Percentiles rank a stretch among this genome's conserved stretches.
phyloP scores from a whole-genome alignment of 2,329 filamentous ascomycete species.

The Paramyrothecium roridum region DNA sequence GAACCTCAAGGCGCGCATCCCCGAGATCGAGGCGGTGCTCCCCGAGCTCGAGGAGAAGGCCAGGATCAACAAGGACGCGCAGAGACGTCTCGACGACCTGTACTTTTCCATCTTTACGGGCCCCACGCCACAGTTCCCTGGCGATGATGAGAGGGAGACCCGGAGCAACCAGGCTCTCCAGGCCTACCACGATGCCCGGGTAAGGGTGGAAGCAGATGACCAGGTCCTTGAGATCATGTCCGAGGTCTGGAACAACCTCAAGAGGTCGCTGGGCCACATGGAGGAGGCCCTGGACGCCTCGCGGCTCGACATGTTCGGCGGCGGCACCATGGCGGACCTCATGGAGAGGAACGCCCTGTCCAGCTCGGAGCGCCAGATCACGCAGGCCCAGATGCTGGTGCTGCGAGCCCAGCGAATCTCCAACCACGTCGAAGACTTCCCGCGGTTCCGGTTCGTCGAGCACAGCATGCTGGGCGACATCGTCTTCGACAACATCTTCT shows the following conservation, averaged over 20 bases:
- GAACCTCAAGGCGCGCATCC: constrained; percentile 34
- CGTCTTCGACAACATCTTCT: constrained; percentile 54
- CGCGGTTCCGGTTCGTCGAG: constrained; percentile 37
- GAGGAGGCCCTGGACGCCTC: constrained; percentile 38
- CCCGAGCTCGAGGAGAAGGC: constrained; percentile 31
- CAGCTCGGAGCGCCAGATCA: constrained; percentile 39
- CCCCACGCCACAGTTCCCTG: constrained; percentile 47
- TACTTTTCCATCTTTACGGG: constrained; percentile 51
- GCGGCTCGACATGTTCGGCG: constrained; percentile 46
- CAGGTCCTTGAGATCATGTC: constrained; percentile 37
- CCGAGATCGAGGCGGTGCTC: constrained; percentile 33
- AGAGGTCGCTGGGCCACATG: constrained; percentile 31
- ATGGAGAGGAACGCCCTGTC: constrained; percentile 50
- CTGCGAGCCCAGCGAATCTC: constrained; percentile 36
- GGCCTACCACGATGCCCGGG: constrained; percentile 33
- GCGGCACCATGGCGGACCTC: constrained; percentile 45
- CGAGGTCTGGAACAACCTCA: constrained; percentile 33
- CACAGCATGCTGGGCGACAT: constrained; percentile 46
- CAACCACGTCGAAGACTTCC: constrained; percentile 33
- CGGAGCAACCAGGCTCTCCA: constrained; percentile 27
- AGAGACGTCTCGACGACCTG: constrained; percentile 45
- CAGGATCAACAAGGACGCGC: constrained; percentile 33
- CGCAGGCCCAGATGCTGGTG: constrained; percentile 35
- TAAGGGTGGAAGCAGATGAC: constrained; percentile 33
- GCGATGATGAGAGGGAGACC: constrained; percentile 47